Conservation (phyloP, 2,329 filamentous ascomycete genomes). For the Piedraia hortae region DNA sequence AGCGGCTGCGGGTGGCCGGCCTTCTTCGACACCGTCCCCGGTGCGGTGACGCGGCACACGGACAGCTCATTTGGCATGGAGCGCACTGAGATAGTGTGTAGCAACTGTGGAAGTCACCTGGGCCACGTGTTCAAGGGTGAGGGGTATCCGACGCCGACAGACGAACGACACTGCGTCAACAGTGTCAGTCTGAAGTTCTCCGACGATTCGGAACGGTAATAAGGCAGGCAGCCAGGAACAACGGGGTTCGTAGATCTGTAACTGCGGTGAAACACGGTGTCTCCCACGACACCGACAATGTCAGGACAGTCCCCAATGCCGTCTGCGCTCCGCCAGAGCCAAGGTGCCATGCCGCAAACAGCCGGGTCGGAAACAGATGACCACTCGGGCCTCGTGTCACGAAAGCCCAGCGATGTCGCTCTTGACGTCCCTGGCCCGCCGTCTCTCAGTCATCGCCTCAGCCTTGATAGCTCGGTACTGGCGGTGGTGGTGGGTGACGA, state of each 20-base stretch:
- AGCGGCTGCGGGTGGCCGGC: constrained; percentile 94
- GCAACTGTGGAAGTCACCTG: constrained; percentile 76
- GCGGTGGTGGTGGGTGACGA: constrained; percentile 55
- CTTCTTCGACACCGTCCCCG: constrained; percentile 86
- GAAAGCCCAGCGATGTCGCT: constrained; percentile 6
- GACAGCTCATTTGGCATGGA: constrained; percentile 57
- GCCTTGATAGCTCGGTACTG: constrained; percentile 54
- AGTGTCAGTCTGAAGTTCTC: constrained; percentile 69
- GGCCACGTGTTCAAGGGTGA: constrained; percentile 86
- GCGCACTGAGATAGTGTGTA: constrained; percentile 79
- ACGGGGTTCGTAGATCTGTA: no score
- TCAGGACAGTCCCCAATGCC: no score
- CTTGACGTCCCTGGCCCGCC: constrained; percentile 17
- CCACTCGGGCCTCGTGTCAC: constrained; percentile 2
- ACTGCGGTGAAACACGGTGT: no score
- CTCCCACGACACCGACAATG: no score
- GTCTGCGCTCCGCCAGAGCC: no score
- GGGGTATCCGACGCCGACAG: constrained; percentile 56
- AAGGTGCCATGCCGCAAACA: no score
- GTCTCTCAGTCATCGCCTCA: constrained; percentile 44
- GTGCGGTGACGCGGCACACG: constrained; percentile 57
- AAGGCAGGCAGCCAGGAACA: no score
- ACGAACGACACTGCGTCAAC: constrained; percentile 95
- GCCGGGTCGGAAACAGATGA: constrained; percentile 4
- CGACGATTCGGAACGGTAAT: no score